A percentile compares a stretch with the other conserved stretches of the same genome.
Conservation (phyloP, 257 asterid genomes). For the Solanum verrucosum region DNA sequence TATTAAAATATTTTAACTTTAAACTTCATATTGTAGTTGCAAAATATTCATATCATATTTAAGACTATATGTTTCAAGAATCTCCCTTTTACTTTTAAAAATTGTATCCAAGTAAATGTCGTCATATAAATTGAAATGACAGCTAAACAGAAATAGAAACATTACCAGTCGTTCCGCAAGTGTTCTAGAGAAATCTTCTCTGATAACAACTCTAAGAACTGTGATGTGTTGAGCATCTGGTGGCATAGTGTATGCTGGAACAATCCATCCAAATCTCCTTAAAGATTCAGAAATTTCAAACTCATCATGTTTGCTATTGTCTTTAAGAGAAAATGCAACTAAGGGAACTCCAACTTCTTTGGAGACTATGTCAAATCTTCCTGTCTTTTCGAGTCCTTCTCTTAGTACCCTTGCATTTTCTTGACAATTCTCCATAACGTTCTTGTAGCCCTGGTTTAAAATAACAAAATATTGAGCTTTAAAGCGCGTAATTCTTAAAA, state of each 20-base stretch:
- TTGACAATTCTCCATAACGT: slow-evolving; percentile 77
- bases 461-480: background rate
- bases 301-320: slow-evolving; percentile 58
- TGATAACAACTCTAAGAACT: slow-evolving; percentile 64
- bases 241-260: slow-evolving; percentile 93
- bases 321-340: slow-evolving; percentile 84
- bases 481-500: background rate
- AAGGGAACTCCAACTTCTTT: slow-evolving; percentile 82
- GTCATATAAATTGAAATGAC: background rate
- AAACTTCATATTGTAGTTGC: background rate
- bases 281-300: slow-evolving; percentile 63
- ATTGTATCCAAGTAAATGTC: rapidly evolving
- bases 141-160: background rate
- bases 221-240: slow-evolving; percentile 75
- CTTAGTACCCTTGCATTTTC: slow-evolving; percentile 63
- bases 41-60: background rate
- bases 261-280: slow-evolving; percentile 80
- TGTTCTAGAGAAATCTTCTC: slow-evolving; percentile 82
- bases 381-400: slow-evolving; percentile 59
- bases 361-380: slow-evolving; percentile 61
- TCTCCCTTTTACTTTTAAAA: background rate
- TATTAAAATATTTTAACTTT: background rate
- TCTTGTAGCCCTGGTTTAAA: slow-evolving; percentile 45
- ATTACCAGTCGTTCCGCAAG: slow-evolving; percentile 73
- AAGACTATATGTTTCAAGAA: background rate